Conservation (phyloP, 1,284 basidiomycete genomes). For the Puccinia sorghi region DNA sequence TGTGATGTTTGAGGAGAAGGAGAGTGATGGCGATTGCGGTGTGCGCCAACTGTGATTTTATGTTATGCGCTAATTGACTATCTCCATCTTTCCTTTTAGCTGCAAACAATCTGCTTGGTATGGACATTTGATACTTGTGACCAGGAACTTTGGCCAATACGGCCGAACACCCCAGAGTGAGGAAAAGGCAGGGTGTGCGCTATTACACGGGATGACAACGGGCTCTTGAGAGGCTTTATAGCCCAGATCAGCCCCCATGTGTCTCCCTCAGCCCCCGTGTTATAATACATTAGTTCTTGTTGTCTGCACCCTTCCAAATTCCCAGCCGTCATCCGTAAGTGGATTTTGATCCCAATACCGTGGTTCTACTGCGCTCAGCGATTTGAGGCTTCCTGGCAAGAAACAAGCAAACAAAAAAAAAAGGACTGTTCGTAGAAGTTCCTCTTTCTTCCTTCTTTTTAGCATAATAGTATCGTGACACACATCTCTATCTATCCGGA, state of each 20-base stretch:
- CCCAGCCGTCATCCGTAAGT: not conserved
- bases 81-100: constrained; percentile 11
- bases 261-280: not conserved
- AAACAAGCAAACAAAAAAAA: too few relatives aligned
- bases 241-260: not conserved
- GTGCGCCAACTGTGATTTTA: constrained; percentile 12
- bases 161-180: not conserved
- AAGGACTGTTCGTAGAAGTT: not conserved
- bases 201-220: not conserved
- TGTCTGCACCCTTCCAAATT: not conserved
- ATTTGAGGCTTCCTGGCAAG: not conserved
- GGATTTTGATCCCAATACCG: too few relatives aligned
- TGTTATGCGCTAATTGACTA: constrained; percentile 18
- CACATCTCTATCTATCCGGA: too few relatives aligned
- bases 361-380: not conserved
- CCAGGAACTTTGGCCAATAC: constrained; percentile 13
- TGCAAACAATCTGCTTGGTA: constrained; percentile 11
- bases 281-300: not conserved
- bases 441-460: not conserved
- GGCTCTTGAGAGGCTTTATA: not conserved
- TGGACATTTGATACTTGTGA: constrained; percentile 24
- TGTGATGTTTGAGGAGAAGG: not conserved
- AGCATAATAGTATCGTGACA: too few relatives aligned
- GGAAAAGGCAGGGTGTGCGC: not conserved
- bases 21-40: constrained; percentile 11